phyloP scores from a whole-genome alignment of 805 yeast species.

The Candida caryicola region DNA sequence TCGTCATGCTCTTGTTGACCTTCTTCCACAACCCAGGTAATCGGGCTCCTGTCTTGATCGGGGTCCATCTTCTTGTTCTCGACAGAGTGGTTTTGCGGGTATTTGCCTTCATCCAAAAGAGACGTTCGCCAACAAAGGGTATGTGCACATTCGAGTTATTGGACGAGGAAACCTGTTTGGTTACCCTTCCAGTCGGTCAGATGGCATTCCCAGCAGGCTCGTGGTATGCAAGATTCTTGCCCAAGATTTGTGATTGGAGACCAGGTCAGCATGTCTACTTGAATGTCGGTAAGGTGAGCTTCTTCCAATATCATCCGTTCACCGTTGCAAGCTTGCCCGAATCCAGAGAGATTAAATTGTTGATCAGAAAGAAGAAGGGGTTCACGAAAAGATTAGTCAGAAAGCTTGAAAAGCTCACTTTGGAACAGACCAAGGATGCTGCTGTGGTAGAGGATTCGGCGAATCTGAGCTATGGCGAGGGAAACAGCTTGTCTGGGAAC shows the following conservation, averaged over 20 bases:
- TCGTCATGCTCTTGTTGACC: slow-evolving; percentile 41
- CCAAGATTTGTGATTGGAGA: slow-evolving; percentile 42
- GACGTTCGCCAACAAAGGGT: slow-evolving; percentile 38
- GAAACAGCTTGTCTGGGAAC: no score
- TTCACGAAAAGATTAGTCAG: slow-evolving; percentile 38
- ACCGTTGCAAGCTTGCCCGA: slow-evolving; percentile 42
- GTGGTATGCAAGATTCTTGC: slow-evolving; percentile 31
- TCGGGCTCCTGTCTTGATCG: slow-evolving; percentile 33
- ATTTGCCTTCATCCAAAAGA: slow-evolving; percentile 29
- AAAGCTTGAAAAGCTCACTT: no score
- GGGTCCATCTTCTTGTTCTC: slow-evolving; percentile 41
- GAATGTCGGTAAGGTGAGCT: slow-evolving; percentile 37
- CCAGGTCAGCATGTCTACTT: slow-evolving; percentile 48
- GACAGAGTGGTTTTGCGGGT: slow-evolving; percentile 37
- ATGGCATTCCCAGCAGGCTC: slow-evolving; percentile 13
- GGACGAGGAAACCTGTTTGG: slow-evolving; percentile 40
- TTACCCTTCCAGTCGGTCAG: slow-evolving; percentile 34
- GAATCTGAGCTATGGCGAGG: no score
- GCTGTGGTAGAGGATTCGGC: no score
- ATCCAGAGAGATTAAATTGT: slow-evolving; percentile 37
- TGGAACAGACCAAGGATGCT: no score
- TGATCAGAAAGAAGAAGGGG: slow-evolving; percentile 41
- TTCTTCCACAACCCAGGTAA: slow-evolving; percentile 40
- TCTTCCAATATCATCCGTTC: slow-evolving; percentile 47
- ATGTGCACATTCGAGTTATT: slow-evolving; percentile 35